Evolutionary conservation across 2,329 filamentous ascomycete genomes (phyloP).

Genomic region (Zymoseptoria brevis): DNA sequence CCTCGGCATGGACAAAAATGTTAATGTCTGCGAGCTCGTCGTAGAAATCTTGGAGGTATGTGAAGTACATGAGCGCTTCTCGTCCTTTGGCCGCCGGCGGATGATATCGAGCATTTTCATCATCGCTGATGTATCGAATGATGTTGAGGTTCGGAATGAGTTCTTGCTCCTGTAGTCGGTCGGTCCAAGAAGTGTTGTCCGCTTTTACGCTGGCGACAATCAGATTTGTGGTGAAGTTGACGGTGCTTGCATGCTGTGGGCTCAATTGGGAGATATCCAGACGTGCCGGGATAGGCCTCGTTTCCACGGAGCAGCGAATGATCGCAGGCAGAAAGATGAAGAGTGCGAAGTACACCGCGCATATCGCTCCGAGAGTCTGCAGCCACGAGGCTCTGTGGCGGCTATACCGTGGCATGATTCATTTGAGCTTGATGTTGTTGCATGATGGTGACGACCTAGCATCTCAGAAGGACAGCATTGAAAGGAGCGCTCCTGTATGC

Average conservation of each 20-base stretch:
- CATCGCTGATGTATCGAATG: conserved; percentile 17
- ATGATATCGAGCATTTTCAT: conserved; percentile 9
- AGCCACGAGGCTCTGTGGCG: background rate
- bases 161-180: background rate
- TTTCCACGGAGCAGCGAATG: background rate
- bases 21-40: conserved; percentile 13
- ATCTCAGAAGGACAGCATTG: background rate
- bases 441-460: background rate
- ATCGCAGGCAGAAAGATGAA: background rate
- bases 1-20: conserved; percentile 16
- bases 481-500: background rate
- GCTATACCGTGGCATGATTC: background rate
- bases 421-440: background rate
- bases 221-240: conserved; percentile 9
- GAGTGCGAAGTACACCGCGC: background rate
- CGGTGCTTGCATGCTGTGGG: background rate
- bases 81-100: conserved; percentile 12
- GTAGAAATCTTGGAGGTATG: conserved; percentile 18
- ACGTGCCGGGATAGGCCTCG: background rate
- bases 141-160: conserved; percentile 13
- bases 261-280: background rate
- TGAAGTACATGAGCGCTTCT: conserved; percentile 19
- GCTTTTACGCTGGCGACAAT: conserved; percentile 11
- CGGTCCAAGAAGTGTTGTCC: conserved; percentile 17
- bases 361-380: background rate